Evolutionary conservation across 2,329 filamentous ascomycete species (phyloP).

Genomic region (Hypoxylon rubiginosum): DNA sequence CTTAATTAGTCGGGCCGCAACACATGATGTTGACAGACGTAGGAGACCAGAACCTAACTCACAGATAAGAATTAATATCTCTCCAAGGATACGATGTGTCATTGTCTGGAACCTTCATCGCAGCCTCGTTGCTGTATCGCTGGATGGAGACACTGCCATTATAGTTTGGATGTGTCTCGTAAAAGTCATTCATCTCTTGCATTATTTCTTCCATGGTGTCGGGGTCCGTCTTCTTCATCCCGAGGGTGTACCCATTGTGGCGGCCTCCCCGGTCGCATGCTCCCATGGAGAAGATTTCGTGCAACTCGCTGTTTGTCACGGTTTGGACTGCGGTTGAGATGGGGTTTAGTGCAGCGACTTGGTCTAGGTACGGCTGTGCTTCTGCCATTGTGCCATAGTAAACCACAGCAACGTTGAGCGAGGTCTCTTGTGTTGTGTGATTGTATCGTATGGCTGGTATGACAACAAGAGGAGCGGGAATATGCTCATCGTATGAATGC

Average conservation of each 20-base stretch:
- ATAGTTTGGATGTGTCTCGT: constrained; percentile 10
- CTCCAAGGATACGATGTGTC: constrained; percentile 10
- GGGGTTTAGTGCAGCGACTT: constrained; percentile 1
- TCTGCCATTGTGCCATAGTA: constrained; percentile 7
- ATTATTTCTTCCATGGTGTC: neutral
- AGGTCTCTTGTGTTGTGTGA: neutral
- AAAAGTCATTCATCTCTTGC: constrained; percentile 3
- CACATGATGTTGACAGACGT: neutral
- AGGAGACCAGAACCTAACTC: neutral
- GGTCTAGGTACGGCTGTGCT: constrained; percentile 11
- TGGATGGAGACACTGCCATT: constrained; percentile 4
- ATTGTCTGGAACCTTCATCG: neutral
- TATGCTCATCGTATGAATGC: constrained; percentile 9
- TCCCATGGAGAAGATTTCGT: constrained; percentile 5
- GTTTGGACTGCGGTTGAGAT: neutral
- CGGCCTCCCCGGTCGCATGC: constrained; percentile 3
- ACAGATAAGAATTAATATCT: constrained; percentile 6
- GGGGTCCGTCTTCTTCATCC: constrained; percentile 2
- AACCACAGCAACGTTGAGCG: neutral
- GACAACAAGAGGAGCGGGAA: constrained; percentile 1
- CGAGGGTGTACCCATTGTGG: constrained; percentile 7
- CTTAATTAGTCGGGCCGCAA: neutral
- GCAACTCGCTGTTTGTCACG: neutral
- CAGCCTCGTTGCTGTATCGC: constrained; percentile 9
- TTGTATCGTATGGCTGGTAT: neutral